Conservation (phyloP, 2,329 filamentous ascomycete genomes). For the Cladosporium halotolerans region DNA sequence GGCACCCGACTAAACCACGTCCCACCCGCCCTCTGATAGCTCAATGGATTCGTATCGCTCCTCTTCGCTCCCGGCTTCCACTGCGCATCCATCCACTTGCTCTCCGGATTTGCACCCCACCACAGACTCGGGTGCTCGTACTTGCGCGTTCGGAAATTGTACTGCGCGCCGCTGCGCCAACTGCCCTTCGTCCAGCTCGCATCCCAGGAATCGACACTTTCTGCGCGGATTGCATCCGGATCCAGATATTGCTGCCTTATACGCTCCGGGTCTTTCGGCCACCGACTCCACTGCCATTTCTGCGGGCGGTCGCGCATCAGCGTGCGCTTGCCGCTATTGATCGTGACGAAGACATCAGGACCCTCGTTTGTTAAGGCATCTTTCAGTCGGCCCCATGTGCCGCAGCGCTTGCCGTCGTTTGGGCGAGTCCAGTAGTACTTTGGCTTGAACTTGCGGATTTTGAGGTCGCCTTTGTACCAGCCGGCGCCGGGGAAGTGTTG, state of each 20-base stretch:
- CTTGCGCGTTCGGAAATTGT: slow-evolving; percentile 25
- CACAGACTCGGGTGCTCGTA: slow-evolving; percentile 16
- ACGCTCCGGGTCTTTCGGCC: slow-evolving; percentile 22
- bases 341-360: slow-evolving; percentile 41
- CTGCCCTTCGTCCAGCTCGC: slow-evolving; percentile 13
- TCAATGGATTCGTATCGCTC: slow-evolving; percentile 12
- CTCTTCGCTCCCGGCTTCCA: slow-evolving; percentile 17
- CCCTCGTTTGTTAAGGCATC: slow-evolving; percentile 38
- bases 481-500: slow-evolving; percentile 11
- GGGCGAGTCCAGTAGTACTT: slow-evolving; percentile 41
- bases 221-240: slow-evolving; percentile 32
- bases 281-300: slow-evolving; percentile 32
- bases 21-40: slow-evolving; percentile 13
- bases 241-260: neutral
- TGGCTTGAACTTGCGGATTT: slow-evolving; percentile 26
- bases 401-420: slow-evolving; percentile 36
- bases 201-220: slow-evolving; percentile 23
- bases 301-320: slow-evolving; percentile 34
- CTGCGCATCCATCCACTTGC: slow-evolving; percentile 26
- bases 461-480: slow-evolving; percentile 23
- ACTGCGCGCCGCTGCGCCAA: slow-evolving; percentile 20
- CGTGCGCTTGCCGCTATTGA: slow-evolving; percentile 33
- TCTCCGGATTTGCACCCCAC: slow-evolving; percentile 1
- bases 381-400: slow-evolving; percentile 35
- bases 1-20: slow-evolving; percentile 21